Evolutionary conservation across 2,329 filamentous ascomycete genomes (phyloP).

Genomic region (Bipolaris oryzae): DNA sequence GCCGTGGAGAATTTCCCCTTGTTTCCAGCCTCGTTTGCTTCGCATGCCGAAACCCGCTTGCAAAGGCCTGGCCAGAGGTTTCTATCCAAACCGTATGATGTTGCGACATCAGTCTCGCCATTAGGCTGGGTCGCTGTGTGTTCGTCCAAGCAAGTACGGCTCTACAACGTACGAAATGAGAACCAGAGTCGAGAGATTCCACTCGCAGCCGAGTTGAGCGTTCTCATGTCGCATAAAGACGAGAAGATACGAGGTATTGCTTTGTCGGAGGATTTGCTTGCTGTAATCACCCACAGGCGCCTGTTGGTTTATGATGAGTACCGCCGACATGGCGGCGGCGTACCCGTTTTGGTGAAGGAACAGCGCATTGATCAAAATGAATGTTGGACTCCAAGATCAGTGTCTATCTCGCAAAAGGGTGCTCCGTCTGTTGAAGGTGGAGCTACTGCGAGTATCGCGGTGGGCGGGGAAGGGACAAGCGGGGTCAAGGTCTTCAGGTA

Average conservation of each 20-base stretch:
- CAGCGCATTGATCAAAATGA: constrained; percentile 17
- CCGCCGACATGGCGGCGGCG: constrained; percentile 1
- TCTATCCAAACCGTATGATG: constrained; percentile 7
- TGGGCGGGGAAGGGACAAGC: constrained; percentile 29
- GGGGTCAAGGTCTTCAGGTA: constrained; percentile 28
- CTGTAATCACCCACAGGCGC: constrained; percentile 27
- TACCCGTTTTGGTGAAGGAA: constrained; percentile 7
- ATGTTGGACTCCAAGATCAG: constrained; percentile 25
- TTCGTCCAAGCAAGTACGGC: constrained; percentile 20
- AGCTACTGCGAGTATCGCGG: constrained; percentile 23
- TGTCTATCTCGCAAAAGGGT: constrained; percentile 22
- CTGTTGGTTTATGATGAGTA: constrained; percentile 29
- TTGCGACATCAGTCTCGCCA: constrained; percentile 25
- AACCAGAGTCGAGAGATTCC: constrained; percentile 10
- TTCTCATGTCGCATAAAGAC: constrained; percentile 1
- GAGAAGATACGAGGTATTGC: constrained; percentile 26
- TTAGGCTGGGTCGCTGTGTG: constrained; percentile 23
- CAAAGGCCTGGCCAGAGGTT: constrained; percentile 9
- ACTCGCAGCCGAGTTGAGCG: background rate
- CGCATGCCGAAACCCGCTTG: constrained; percentile 12
- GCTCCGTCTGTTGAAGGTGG: constrained; percentile 4
- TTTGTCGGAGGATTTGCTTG: constrained; percentile 28
- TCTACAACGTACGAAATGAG: constrained; percentile 19
- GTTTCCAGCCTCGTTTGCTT: constrained; percentile 15
- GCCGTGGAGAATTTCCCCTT: constrained; percentile 8